phyloP scores from a whole-genome alignment of 2,329 filamentous ascomycete genomes.

The Penicillium oxalicum region DNA sequence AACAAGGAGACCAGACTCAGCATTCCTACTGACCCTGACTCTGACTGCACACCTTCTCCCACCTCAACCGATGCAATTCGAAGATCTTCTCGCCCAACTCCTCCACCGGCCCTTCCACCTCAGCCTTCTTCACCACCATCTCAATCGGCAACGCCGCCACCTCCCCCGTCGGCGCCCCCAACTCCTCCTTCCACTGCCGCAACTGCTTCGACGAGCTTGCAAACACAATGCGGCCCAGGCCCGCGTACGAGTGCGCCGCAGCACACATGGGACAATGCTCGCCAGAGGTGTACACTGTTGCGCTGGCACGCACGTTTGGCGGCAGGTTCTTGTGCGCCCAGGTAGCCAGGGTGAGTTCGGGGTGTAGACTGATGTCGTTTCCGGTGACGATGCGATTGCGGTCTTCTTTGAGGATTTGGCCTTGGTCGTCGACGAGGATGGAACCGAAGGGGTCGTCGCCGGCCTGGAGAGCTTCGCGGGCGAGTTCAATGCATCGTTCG shows the following conservation, averaged over 20 bases:
- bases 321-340: conserved; percentile 13
- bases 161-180: conserved; percentile 8
- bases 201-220: conserved; percentile 12
- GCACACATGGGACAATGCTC: conserved; percentile 16
- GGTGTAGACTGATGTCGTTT: conserved; percentile 10
- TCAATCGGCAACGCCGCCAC: conserved; percentile 14
- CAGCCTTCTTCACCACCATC: conserved; percentile 7
- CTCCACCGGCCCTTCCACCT: conserved; percentile 8
- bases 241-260: conserved; percentile 10
- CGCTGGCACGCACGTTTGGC: conserved; percentile 3
- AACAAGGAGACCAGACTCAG: too few species aligned
- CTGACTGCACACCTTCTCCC: neutral
- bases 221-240: conserved; percentile 13
- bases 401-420: conserved; percentile 10
- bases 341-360: conserved; percentile 9
- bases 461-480: conserved; percentile 8
- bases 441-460: conserved; percentile 14
- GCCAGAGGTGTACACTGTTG: conserved; percentile 14
- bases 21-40: too few species aligned
- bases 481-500: conserved; percentile 8
- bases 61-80: conserved; percentile 9
- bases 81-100: conserved; percentile 8
- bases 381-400: conserved; percentile 12
- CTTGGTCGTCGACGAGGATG: conserved; percentile 7
- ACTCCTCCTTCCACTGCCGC: conserved; percentile 8